These are phyloP conservation scores for Hondaea fermentalgiana DNA, from an alignment of 108 stramenopile species.

Conservation along the genomic window DNA sequence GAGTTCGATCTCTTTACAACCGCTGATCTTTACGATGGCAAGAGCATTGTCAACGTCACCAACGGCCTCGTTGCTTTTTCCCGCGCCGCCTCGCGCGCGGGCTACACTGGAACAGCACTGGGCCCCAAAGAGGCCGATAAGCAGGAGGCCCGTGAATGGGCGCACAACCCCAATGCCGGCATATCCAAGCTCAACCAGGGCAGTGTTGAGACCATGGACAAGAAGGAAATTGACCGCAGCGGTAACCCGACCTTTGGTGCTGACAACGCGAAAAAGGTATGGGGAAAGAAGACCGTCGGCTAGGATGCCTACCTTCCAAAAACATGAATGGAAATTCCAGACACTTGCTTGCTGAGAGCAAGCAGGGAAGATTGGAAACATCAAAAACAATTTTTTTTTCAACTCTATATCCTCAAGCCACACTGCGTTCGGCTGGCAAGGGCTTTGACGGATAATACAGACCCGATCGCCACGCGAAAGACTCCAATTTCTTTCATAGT, in stretches of 20 bases:
- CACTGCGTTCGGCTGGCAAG: too few relatives aligned
- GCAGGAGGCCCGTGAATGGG: background rate
- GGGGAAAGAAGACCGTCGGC: background rate
- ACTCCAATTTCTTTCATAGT: too few relatives aligned
- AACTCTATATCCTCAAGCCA: too few relatives aligned
- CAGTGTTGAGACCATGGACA: background rate
- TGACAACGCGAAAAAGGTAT: background rate
- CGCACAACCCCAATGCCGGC: background rate
- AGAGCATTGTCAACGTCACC: background rate
- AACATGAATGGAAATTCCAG: too few relatives aligned
- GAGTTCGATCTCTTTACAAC: conserved; percentile 44
- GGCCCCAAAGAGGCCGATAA: background rate
- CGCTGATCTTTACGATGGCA: conserved; percentile 36
- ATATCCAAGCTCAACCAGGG: background rate
- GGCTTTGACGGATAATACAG: too few relatives aligned
- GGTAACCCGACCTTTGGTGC: conserved; percentile 4
- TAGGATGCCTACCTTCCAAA: background rate
- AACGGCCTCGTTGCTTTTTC: background rate
- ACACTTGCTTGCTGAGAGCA: too few relatives aligned
- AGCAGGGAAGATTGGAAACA: too few relatives aligned
- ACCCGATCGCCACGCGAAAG: too few relatives aligned
- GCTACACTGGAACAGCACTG: background rate
- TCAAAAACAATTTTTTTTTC: too few relatives aligned
- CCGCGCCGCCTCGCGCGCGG: background rate
- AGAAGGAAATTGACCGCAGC: background rate